Conservation (phyloP, 345 rosid species). For the Salix caprea region DNA sequence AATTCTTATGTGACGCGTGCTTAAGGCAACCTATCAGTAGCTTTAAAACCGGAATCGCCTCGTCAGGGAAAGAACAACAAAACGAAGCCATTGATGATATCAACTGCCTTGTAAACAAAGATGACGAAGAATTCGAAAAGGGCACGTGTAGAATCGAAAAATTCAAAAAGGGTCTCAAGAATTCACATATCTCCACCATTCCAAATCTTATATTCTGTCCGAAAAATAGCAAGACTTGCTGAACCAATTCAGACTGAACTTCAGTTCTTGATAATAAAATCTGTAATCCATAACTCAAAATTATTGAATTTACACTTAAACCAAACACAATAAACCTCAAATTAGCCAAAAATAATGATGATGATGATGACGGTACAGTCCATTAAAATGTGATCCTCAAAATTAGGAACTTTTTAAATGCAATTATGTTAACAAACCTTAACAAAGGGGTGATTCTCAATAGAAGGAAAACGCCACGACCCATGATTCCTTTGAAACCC, state of each 20-base stretch:
- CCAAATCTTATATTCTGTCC: conserved; percentile 41
- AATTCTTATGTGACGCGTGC: conserved; percentile 39
- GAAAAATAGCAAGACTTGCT: conserved; percentile 63
- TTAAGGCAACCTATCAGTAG: conserved; percentile 53
- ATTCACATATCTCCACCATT: conserved; percentile 63
- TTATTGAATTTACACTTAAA: neutral
- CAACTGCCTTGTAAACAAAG: conserved; percentile 54
- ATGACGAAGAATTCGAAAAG: conserved; percentile 34
- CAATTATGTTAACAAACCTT: conserved; percentile 39
- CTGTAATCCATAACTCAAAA: conserved; percentile 36
- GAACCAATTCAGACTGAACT: conserved; percentile 60
- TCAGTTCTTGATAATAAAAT: conserved; percentile 61
- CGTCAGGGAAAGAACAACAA: conserved; percentile 59
- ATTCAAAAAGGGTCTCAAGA: conserved; percentile 65
- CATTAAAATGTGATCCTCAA: neutral
- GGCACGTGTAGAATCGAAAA: conserved; percentile 52
- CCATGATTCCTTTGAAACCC: conserved; percentile 48
- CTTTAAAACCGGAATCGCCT: conserved; percentile 60
- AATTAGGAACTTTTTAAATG: neutral
- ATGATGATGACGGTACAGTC: too few relatives aligned
- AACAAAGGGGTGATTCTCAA: conserved; percentile 75
- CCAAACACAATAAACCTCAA: neutral
- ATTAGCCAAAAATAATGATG: neutral
- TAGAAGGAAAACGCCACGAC: conserved; percentile 43
- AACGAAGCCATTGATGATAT: conserved; percentile 64